These are phyloP conservation scores for Sugiyamaella qingdaonensis DNA, from an alignment of 805 yeast genomes.

Conservation along the genomic window DNA sequence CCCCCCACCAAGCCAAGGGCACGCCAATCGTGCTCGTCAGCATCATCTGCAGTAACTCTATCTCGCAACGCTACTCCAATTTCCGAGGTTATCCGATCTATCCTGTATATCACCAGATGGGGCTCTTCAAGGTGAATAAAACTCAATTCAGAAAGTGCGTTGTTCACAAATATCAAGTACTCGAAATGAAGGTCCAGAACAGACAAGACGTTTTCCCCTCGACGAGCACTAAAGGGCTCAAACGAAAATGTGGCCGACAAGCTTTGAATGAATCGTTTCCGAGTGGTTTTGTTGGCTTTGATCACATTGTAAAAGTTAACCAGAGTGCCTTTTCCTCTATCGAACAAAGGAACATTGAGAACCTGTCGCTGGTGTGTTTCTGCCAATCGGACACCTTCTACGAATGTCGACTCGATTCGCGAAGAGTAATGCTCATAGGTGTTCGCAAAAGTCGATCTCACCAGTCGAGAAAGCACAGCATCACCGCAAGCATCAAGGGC, in stretches of 20 bases:
- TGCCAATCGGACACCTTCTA: constrained; percentile 59
- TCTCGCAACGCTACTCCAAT: constrained; percentile 32
- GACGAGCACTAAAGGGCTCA: constrained; percentile 27
- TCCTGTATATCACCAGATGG: constrained; percentile 38
- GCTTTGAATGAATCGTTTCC: constrained; percentile 40
- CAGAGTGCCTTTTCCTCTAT: constrained; percentile 34
- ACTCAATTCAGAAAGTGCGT: constrained; percentile 37
- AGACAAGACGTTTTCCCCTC: constrained; percentile 25
- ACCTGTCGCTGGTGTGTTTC: constrained; percentile 31
- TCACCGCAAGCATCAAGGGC: constrained; percentile 59
- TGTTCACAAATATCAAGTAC: constrained; percentile 26
- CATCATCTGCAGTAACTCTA: background rate
- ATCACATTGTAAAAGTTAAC: constrained; percentile 42
- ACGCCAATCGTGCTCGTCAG: background rate
- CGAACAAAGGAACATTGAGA: background rate
- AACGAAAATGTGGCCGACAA: constrained; percentile 33
- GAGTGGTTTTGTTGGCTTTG: constrained; percentile 37
- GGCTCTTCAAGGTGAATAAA: constrained; percentile 51
- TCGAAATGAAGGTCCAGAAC: constrained; percentile 15
- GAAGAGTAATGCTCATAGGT: constrained; percentile 66
- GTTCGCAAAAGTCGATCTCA: constrained; percentile 49
- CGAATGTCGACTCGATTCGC: constrained; percentile 59
- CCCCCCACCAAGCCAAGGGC: background rate
- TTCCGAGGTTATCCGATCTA: constrained; percentile 42
- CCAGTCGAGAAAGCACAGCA: constrained; percentile 42